Evolutionary conservation across 2,329 filamentous ascomycete species (phyloP).

Genomic region (Epichloe sibirici): DNA sequence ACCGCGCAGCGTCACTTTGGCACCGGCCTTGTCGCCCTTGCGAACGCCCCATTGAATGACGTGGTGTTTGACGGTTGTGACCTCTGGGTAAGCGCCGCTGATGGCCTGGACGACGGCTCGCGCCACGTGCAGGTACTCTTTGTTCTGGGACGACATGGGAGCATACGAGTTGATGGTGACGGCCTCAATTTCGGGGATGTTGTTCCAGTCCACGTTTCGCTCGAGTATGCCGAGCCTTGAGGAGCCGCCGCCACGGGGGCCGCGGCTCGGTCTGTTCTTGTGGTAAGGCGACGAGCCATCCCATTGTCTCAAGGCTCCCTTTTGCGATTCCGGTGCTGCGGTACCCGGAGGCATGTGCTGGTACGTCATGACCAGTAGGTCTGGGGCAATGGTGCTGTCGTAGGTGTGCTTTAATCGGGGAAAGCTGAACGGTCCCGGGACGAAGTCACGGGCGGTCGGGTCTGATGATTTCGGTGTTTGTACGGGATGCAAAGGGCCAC

Average conservation of each 20-base stretch:
- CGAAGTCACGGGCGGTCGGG: constrained; percentile 75
- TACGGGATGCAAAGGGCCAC: constrained; percentile 84
- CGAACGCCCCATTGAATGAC: constrained; percentile 66
- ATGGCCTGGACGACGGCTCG: constrained; percentile 79
- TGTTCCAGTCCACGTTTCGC: constrained; percentile 64
- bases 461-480: constrained; percentile 81
- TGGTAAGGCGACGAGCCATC: constrained; percentile 87
- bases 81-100: constrained; percentile 58
- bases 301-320: constrained; percentile 70
- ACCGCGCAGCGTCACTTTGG: constrained; percentile 66
- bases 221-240: constrained; percentile 61
- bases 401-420: constrained; percentile 86
- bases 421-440: constrained; percentile 80
- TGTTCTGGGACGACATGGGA: constrained; percentile 58
- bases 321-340: constrained; percentile 29
- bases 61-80: constrained; percentile 57
- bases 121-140: constrained; percentile 66
- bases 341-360: constrained; percentile 73
- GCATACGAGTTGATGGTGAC: constrained; percentile 71
- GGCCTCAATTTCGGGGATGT: constrained; percentile 69
- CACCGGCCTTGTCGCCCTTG: constrained; percentile 57
- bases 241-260: constrained; percentile 59
- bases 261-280: constrained; percentile 76
- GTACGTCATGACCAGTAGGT: constrained; percentile 83
- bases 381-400: constrained; percentile 71